Conservation (phyloP, 257 asterid species). For the Solanum sejunctum region DNA sequence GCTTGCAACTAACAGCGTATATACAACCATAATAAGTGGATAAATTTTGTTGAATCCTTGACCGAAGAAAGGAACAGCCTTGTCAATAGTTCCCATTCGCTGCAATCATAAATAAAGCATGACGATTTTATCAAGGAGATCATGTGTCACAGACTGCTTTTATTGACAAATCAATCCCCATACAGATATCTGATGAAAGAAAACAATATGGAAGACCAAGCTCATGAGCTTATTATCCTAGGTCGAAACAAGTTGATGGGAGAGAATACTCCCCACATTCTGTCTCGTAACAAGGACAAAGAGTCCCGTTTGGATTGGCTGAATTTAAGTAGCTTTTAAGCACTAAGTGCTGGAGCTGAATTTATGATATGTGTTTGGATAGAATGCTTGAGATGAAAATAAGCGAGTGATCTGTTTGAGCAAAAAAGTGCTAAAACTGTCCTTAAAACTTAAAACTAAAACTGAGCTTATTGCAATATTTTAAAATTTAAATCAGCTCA, state of each 20-base stretch:
- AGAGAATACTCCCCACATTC: neutral
- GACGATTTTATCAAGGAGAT: neutral
- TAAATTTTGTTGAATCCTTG: conserved; percentile 82
- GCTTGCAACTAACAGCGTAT: conserved; percentile 86
- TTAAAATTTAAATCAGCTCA: neutral
- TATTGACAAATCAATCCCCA: neutral
- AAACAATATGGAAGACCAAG: neutral
- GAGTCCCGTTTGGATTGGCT: neutral
- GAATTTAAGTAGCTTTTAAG: neutral
- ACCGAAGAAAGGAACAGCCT: conserved; percentile 92
- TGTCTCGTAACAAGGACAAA: neutral
- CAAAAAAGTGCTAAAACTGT: neutral
- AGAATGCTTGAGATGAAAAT: neutral
- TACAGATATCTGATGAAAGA: neutral
- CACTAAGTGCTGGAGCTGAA: neutral
- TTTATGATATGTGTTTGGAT: neutral
- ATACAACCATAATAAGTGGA: conserved; percentile 96
- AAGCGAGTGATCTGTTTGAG: neutral
- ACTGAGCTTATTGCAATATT: neutral
- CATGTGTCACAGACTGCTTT: neutral
- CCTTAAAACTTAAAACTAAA: neutral
- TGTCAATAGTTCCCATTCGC: conserved; percentile 95
- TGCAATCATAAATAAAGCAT: conserved; percentile 29
- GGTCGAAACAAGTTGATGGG: too few relatives aligned
- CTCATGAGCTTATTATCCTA: too few relatives aligned